phyloP scores from a whole-genome alignment of 2,329 filamentous ascomycete species.

The Colletotrichum lini region DNA sequence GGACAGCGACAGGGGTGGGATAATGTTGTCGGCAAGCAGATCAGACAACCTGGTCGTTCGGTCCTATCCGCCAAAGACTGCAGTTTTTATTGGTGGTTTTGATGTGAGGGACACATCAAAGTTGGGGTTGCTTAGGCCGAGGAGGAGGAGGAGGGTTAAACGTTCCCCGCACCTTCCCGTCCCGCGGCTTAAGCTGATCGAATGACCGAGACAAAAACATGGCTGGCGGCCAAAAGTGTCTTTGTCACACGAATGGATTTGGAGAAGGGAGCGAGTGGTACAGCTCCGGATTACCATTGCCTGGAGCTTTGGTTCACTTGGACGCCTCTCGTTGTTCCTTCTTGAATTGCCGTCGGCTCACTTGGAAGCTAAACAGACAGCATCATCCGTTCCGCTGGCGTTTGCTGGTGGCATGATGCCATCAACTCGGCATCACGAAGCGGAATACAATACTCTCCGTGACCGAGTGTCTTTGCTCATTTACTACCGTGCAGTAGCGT shows the following conservation, averaged over 20 bases:
- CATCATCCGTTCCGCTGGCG: background rate
- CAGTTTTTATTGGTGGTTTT: constrained; percentile 31
- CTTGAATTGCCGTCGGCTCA: background rate
- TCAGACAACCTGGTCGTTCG: constrained; percentile 37
- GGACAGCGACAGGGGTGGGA: constrained; percentile 29
- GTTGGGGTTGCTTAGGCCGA: constrained; percentile 23
- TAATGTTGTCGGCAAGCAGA: constrained; percentile 37
- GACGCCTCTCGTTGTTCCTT: background rate
- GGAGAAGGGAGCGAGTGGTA: background rate
- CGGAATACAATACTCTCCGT: constrained; percentile 6
- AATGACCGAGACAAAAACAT: constrained; percentile 34
- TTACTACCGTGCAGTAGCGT: constrained; percentile 29
- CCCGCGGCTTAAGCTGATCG: constrained; percentile 29
- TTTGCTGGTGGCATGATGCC: background rate
- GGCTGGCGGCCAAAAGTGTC: constrained; percentile 8
- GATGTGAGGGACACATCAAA: constrained; percentile 12
- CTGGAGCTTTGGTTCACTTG: background rate
- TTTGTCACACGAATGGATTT: constrained; percentile 1
- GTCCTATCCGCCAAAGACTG: constrained; percentile 34
- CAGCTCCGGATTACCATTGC: background rate
- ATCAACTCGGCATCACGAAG: constrained; percentile 19
- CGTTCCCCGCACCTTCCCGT: constrained; percentile 36
- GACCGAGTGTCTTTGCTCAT: constrained; percentile 11
- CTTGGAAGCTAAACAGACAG: background rate
- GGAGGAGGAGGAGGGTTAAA: constrained; percentile 15